Percentiles rank a stretch among this genome's conserved stretches.
phyloP scores from a whole-genome alignment of 192 early-diverging fungal species.

The Backusella macrospora region DNA sequence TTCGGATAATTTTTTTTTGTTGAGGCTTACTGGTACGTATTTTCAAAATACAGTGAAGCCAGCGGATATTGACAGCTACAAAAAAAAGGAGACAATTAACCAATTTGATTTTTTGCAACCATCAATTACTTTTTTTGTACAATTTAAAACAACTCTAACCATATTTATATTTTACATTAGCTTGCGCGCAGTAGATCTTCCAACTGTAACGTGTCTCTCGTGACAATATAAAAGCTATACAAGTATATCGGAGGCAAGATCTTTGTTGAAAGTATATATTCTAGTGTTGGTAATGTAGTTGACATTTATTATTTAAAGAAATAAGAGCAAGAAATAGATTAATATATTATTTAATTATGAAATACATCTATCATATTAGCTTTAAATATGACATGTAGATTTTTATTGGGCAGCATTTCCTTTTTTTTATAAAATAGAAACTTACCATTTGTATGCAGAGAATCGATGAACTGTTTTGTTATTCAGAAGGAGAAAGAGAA shows the following conservation, averaged over 20 bases:
- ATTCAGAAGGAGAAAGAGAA: not conserved
- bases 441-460: not conserved
- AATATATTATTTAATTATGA: not conserved
- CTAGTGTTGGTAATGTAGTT: constrained; percentile 67
- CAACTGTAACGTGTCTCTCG: constrained; percentile 61
- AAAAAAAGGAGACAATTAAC: no score
- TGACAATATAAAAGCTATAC: constrained; percentile 74
- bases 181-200: no score
- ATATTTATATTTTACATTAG: no score
- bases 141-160: no score
- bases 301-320: constrained; percentile 23
- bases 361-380: no score
- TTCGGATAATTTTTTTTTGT: no score
- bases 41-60: no score
- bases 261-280: constrained; percentile 68
- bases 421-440: not conserved
- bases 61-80: no score
- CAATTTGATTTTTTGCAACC: no score
- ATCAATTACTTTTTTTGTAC: no score
- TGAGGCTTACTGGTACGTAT: no score
- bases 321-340: not conserved
- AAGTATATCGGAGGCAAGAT: constrained; percentile 71
- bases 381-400: no score
- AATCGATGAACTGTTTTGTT: not conserved
- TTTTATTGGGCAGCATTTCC: not conserved